Conservation (phyloP, 345 rosid genomes). For the Populus pruinosa region DNA sequence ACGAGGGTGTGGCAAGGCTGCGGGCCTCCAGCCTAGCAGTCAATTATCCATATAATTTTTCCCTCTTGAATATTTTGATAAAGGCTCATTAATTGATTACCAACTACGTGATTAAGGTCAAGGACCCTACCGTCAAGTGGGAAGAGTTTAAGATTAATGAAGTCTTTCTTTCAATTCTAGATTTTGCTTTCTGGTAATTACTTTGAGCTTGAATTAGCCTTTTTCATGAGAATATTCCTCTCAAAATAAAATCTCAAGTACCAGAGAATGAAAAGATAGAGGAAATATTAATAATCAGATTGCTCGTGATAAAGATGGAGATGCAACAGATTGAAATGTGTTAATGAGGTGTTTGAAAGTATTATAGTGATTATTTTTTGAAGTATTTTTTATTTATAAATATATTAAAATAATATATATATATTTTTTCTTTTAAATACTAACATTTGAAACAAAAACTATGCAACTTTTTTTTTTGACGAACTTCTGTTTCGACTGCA, state of each 20-base stretch:
- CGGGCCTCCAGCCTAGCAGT: too few species aligned
- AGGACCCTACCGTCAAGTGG: background rate
- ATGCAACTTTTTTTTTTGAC: too few species aligned
- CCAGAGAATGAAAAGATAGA: slow-evolving; percentile 2
- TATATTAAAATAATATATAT: too few species aligned
- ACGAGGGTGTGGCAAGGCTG: background rate
- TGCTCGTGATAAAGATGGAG: slow-evolving; percentile 7
- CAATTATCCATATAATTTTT: too few species aligned
- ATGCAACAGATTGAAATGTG: background rate
- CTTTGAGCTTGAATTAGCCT: background rate
- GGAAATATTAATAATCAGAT: background rate
- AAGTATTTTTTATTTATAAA: too few species aligned
- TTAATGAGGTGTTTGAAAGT: too few species aligned
- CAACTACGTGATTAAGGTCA: background rate
- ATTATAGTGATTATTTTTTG: fast-evolving
- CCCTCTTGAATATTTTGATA: too few species aligned
- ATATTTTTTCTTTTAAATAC: too few species aligned
- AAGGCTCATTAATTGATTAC: too few species aligned
- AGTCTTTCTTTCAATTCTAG: background rate
- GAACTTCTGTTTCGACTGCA: too few species aligned
- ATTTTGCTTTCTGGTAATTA: background rate
- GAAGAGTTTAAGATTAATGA: background rate
- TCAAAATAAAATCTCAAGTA: background rate
- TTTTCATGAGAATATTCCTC: background rate
- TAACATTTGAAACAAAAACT: too few species aligned